Evolutionary conservation across 768 basidiomycete species (phyloP), one percentile per base, ranked within the genome.

Genomic region (Mycena crocata): DNA sequence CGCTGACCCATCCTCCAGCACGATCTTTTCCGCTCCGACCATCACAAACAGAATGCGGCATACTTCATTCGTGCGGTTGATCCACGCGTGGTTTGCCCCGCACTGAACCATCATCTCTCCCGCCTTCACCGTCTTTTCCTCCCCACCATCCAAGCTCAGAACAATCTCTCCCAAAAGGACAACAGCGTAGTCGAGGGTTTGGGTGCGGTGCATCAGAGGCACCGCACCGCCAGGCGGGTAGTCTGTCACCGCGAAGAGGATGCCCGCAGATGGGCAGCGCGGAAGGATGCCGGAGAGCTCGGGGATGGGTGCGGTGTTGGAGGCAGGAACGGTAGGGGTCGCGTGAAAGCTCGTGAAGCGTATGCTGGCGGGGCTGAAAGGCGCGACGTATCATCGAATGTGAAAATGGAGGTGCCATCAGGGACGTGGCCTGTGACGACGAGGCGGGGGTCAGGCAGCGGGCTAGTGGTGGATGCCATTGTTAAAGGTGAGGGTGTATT

Each of bases 191-290:
- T 65, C 68, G 26, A 69, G 7, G 63, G 63, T 69, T 14, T 39
- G 52, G 7, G 68, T 69, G 51, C 68, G 62, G 49, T 69, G 68
- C 68, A 69, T 69, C 21, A n/a, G n/a, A n/a, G 68, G 63, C 39
- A 59, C 63, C 31, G 58, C 57, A 5, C 19, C 40, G 24, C 64
- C 64, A 2, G 57, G 23, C 2, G 12, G 64, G 30, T 55, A 55
- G 30, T 60, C 64, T 12, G 64, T 57, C 35, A 56, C 49, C 44
- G 50, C 59, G 44, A 66, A 66, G 24, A 66, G 34, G 26, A 66
- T 50, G 32, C 64, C 64, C 13, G 26, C 58, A 13, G 64, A 58
- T 30, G 57, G 42, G 57, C 57, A 59, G 24, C 52, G 64, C 32
- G 64, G 64, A 35, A 66, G 57, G 28, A 49, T 52, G 7, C 32